Conservation (phyloP, 164 flowering plant species). For the Aristolochia contorta region DNA sequence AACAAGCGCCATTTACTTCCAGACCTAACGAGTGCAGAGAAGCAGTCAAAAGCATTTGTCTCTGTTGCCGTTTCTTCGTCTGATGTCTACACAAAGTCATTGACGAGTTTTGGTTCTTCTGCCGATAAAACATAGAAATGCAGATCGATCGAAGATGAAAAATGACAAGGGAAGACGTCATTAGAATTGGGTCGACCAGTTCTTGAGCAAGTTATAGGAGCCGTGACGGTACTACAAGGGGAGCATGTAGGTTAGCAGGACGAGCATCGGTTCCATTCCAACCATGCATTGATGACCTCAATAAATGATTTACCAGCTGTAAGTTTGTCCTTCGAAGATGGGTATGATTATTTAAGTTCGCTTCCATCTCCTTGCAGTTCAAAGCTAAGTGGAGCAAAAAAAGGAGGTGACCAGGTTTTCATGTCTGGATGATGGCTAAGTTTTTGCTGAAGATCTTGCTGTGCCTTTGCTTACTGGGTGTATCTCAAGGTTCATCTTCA, state of each 20-base stretch:
- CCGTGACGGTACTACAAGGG: neutral
- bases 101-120: too few relatives aligned
- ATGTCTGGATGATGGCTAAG: conserved; percentile 18
- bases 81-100: too few relatives aligned
- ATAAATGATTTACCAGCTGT: conserved; percentile 14
- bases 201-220: neutral
- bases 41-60: too few relatives aligned
- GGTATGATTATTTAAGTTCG: neutral
- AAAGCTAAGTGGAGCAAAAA: neutral
- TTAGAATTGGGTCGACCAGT: too few relatives aligned
- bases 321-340: neutral
- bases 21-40: too few relatives aligned
- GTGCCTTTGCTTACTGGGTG: conserved; percentile 13
- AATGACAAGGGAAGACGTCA: too few relatives aligned
- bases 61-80: too few relatives aligned
- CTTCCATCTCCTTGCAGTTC: conserved; percentile 2
- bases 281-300: conserved; percentile 22
- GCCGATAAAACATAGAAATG: too few relatives aligned
- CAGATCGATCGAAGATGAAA: too few relatives aligned
- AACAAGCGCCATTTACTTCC: too few relatives aligned
- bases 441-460: conserved; percentile 20
- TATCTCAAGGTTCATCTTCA: neutral
- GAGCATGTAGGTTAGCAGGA: neutral
- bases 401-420: neutral
- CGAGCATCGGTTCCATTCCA: conserved; percentile 10